Evolutionary conservation across 441 rosid genomes (phyloP), one percentile per base, ranked within the genome.

Genomic region (Erodium moschatum): DNA sequence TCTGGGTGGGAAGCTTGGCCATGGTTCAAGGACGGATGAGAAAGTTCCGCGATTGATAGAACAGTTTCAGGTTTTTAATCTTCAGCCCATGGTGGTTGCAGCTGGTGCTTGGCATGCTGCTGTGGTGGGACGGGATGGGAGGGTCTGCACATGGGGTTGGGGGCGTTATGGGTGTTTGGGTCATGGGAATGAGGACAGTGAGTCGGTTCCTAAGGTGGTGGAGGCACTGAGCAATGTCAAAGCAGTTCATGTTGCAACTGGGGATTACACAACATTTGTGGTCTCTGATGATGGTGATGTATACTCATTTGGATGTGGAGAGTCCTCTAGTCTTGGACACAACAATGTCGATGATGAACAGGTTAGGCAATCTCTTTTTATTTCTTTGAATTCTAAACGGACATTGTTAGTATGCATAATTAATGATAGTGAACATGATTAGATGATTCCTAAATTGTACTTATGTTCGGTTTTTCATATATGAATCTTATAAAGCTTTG

Each of bases 121-220:
- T 9, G 97, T 86, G 21, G 96, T 95, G 6, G 99, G 97, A 52
- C 85, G 75, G 40, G 97, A 95, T 52, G 99, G 99, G 15, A 79
- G 91, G 69, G 97, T 95, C 72, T 95, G 96, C 81, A 95, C 99
- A 2, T 95, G 99, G 99, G 99, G 99, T 70, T 95, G 99, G 99
- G 99, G 99, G 2, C 92, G 92, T 64, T 86, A 89, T 29, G 99
- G 99, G 7, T 91, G 99, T 81, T 83, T 95, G 76, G 99, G 99
- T 44, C 97, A 91, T 48, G 99, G 99, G 50, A 82, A 86, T 74
- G 97, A 95, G 67, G 99, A 90, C 4, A 84, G 89, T 64, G 97
- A 90, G 73, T 79, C 87, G 4, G 84, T 76, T 58, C 99, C 99
- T 58, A 88, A 95, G 70, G 96, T 91, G 15, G 94, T 95, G 60